Base-by-base conservation (phyloP, 805 yeast genomes). In the Myxozyma sirexii region DNA sequence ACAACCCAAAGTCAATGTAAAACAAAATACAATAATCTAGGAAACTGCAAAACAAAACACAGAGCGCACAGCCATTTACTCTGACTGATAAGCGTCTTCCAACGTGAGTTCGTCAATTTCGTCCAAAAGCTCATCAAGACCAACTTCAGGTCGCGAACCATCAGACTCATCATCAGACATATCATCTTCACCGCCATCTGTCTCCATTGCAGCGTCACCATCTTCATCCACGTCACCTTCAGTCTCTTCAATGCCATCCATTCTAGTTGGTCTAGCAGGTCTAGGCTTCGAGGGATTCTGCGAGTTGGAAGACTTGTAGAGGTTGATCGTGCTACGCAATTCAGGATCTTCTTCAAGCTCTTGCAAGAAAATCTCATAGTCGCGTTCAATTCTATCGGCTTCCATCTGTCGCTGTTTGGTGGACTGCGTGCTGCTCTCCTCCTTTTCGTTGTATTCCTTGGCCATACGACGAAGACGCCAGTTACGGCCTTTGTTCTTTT, bases 381-480 rank as follows among this genome's bases (percentile, higher is more conserved):
- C 99, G 75, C 84, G 86, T 76, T 93, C 97, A 4, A 96, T 97
- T 69, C 88, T 82, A 74, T 90, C 98, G 69, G 84, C 85, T 64
- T 91, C 97, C 75, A 88, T 94, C 78, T 83, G 87, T n/a, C 59
- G 45, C 42, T 64, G 66, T 35, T 54, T 55, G 26, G 65, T 33
- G 67, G 83, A 85, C 66, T 84, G 80, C 10, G 63, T 29, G 23
- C 38, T 53, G 5, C 56, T 60, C 15, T 51, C 43, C 59, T 94
- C 96, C 46, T 86, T 84, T 68, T 92, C 97, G 67, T 84, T 83
- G 77, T 92, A 96, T 77, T 94, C 98, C 71, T 82, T 88, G 39
- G 98, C 98, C 97, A 93, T 92, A 81, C 98, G 88, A 85, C 89
- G 88, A 76, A 93, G 84, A 76, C 87, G 90, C 96, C 96, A 90